Evolutionary conservation across 2,329 filamentous ascomycete genomes (phyloP), one percentile per base, ranked within the genome.

Genomic region (Fusarium abutilonis): DNA sequence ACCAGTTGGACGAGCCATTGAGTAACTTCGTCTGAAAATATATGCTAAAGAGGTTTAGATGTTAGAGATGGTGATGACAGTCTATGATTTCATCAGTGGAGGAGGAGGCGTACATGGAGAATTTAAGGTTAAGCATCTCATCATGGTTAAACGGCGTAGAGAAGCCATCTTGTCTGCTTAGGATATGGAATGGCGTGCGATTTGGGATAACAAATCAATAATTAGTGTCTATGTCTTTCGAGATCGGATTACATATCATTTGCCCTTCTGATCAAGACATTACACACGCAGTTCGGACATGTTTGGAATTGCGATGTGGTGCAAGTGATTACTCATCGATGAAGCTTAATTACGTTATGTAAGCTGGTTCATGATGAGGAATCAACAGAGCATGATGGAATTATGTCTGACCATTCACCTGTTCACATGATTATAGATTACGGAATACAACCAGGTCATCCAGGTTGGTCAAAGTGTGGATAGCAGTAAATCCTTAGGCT

Each of bases 1-100:
- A 53, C 86, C 85, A 6, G 80, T 85, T 14, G 74, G 72, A 52
- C 72, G 72, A 38, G 71, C 54, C 73, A 75, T 74, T 46, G 61
- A 58, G 34, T 58, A 55, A 15, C 10, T 51, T n/a, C 31, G 45
- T 6, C 28, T 28, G 10, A 21, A 4, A 4, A 10, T 8, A 17
- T 6, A 4, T 29, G 14, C 31, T 40, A n/a, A 2, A 9, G 14
- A 23, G 26, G 32, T 19, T 21, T 2, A 23, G 11, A 4, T n/a
- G n/a, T 60, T 28, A 21, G 19, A 11, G 9, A 7, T 2, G 14
- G 14, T 13, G 4, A 10, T 35, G 32, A 14, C 13, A 4, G 14
- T 34, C 13, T 55, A 15, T 31, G 19, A 3, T 13, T 5, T 26
- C 9, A 14, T 15, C 26, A 7, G 3, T 14, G 9, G 15, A 7